Evolutionary conservation across 2,329 filamentous ascomycete species (phyloP).

Genomic region (Calonectria naviculata): DNA sequence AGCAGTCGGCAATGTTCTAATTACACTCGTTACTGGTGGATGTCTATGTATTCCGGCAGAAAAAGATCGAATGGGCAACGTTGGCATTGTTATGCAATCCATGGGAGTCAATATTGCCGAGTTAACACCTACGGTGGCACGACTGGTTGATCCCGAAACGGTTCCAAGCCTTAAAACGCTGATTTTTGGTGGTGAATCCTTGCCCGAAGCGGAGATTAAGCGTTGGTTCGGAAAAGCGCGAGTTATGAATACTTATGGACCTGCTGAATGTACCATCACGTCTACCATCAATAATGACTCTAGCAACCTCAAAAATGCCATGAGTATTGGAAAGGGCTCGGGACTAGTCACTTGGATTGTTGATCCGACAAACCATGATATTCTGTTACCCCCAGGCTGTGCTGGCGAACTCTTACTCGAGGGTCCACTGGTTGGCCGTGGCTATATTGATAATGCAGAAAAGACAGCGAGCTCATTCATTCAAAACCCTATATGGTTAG

Average conservation of each 20-base stretch:
- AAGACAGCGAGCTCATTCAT: conserved; percentile 30
- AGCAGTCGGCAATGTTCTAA: conserved; percentile 24
- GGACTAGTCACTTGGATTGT: conserved; percentile 49
- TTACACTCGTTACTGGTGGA: conserved; percentile 47
- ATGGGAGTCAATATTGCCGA: conserved; percentile 38
- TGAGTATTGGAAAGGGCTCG: conserved; percentile 21
- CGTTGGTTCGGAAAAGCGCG: neutral
- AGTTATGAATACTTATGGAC: neutral
- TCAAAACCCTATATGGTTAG: conserved; percentile 58
- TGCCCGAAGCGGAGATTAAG: neutral
- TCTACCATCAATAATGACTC: conserved; percentile 47
- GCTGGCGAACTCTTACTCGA: conserved; percentile 13
- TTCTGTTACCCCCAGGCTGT: conserved; percentile 31
- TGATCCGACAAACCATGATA: conserved; percentile 43
- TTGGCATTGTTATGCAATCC: conserved; percentile 56
- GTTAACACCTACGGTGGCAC: conserved; percentile 58
- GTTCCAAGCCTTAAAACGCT: neutral
- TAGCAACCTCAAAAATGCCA: conserved; percentile 4
- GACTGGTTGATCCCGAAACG: conserved; percentile 19
- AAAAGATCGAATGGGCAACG: conserved; percentile 58
- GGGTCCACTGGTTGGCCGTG: conserved; percentile 15
- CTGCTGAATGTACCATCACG: neutral
- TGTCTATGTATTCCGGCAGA: conserved; percentile 65
- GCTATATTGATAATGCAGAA: conserved; percentile 20
- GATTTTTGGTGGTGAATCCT: neutral